These are phyloP conservation scores for Chrysoporthe cubensis DNA, from an alignment of 2,329 filamentous ascomycete genomes.

Conservation along the genomic window DNA sequence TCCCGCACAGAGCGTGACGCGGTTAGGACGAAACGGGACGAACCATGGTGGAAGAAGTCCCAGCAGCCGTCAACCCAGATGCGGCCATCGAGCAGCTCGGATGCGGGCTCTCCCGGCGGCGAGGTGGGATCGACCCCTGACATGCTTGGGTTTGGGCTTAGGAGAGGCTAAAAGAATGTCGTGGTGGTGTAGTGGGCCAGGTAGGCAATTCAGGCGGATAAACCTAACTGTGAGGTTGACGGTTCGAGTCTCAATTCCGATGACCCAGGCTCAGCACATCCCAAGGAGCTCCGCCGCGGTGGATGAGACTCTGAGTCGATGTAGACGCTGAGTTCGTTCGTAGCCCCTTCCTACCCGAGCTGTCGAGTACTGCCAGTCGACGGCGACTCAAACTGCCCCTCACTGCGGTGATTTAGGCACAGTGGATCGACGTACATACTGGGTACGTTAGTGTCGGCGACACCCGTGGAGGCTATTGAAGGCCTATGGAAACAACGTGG, in stretches of 20 bases:
- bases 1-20: background rate
- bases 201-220: background rate
- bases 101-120: constrained; percentile 53
- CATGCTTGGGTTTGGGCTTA: constrained; percentile 25
- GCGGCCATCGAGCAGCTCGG: constrained; percentile 66
- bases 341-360: background rate
- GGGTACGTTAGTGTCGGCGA: background rate
- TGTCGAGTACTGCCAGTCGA: background rate
- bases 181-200: background rate
- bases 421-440: background rate
- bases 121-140: constrained; percentile 32
- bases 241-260: background rate
- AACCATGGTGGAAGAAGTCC: constrained; percentile 97
- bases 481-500: background rate
- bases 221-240: background rate
- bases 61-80: constrained; percentile 99
- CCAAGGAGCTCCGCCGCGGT: background rate
- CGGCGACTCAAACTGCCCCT: constrained; percentile 1
- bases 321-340: background rate
- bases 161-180: background rate
- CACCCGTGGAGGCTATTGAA: background rate
- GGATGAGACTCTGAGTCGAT: background rate
- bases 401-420: background rate
- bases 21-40: constrained; percentile 30
- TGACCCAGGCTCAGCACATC: background rate